Base-by-base conservation (phyloP, 2,329 filamentous ascomycete genomes). In the Phaeosphaeria sp. region DNA sequence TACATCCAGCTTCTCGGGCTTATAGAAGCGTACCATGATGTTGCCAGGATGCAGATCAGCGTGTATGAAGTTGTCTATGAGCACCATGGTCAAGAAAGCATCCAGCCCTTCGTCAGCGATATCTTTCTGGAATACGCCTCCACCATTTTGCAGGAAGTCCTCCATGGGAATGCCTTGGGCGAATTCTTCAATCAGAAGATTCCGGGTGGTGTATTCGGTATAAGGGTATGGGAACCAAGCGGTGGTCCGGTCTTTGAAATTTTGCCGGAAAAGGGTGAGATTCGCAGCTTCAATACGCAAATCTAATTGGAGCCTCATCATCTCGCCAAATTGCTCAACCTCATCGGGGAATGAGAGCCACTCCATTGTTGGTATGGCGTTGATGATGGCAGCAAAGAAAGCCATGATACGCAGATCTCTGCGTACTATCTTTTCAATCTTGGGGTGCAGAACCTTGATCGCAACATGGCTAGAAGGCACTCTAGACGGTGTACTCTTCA, bases 11-110 rank as follows among this genome's bases (percentile, higher is more conserved):
- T 89, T 85, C 15, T 88, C 87, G 0, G 93, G 88, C 70, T 94
- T 89, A 78, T 98, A 97, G 81, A 99, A 99, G 62, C 96, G 92
- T 47, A 99, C 94, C 93, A 99, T 98, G 79, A 99, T 98, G 76
- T 99, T 99, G 24, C 95, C 95, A 0, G 95, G 95, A 74, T 99
- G 95, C 27, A 99, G 81, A 74, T 99, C 95, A 5, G 95, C 94
- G 73, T 99, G 95, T 24, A 97, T 89, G 76, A 99, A 99, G 76
- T 99, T 99, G 77, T 99, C 95, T 40, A 99, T 89, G 13, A 99
- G 84, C 17, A 99, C 82, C 95, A 99, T 99, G 70, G 93, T 92
- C 49, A 99, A 80, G 77, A 99, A 99, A 2, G 94, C 93, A 74
- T 99, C 93, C 0, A 99, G 86, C 0, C 95, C 95, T 79, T 98